Conservation (phyloP, 1,139 yeast species). For the Geotrichum cucujoidarum region DNA sequence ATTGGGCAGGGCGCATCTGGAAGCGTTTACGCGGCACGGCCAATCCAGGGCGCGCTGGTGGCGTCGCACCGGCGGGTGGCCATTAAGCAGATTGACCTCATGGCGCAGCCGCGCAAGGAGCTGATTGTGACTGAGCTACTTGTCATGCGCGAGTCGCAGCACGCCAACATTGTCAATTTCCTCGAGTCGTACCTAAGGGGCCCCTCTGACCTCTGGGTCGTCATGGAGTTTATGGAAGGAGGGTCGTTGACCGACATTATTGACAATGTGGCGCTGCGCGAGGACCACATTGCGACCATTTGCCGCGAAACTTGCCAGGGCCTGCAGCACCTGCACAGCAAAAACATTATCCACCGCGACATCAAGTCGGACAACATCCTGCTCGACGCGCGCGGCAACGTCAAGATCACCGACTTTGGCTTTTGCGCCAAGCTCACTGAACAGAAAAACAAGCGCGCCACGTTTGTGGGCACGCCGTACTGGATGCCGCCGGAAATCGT, state of each 20-base stretch:
- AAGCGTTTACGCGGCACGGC: constrained; percentile 82
- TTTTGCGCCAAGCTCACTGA: constrained; percentile 95
- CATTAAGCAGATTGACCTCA: constrained; percentile 88
- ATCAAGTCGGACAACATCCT: constrained; percentile 92
- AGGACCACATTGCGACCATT: constrained; percentile 85
- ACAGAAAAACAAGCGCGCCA: constrained; percentile 87
- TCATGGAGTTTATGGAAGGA: constrained; percentile 94
- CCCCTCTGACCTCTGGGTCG: constrained; percentile 69
- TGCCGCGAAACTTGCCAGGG: constrained; percentile 91
- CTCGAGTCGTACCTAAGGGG: constrained; percentile 71
- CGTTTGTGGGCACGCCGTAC: constrained; percentile 98
- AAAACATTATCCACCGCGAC: constrained; percentile 92
- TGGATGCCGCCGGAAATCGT: constrained; percentile 99
- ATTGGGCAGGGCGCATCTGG: constrained; percentile 98
- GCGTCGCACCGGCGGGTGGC: constrained; percentile 45
- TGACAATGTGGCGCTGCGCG: constrained; percentile 63
- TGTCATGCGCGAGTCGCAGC: constrained; percentile 89
- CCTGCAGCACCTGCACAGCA: constrained; percentile 80
- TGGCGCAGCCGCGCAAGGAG: constrained; percentile 92
- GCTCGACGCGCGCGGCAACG: constrained; percentile 79
- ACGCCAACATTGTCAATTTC: constrained; percentile 86
- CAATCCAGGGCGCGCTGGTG: constrained; percentile 41
- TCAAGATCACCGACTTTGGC: constrained; percentile 95
- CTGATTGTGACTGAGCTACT: constrained; percentile 85
- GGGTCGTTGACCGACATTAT: constrained; percentile 87